Percentiles rank a stretch among this genome's conserved stretches.
These are phyloP conservation scores for Vigna angularis DNA, from an alignment of 306 rosid genomes.

Conservation along the genomic window DNA sequence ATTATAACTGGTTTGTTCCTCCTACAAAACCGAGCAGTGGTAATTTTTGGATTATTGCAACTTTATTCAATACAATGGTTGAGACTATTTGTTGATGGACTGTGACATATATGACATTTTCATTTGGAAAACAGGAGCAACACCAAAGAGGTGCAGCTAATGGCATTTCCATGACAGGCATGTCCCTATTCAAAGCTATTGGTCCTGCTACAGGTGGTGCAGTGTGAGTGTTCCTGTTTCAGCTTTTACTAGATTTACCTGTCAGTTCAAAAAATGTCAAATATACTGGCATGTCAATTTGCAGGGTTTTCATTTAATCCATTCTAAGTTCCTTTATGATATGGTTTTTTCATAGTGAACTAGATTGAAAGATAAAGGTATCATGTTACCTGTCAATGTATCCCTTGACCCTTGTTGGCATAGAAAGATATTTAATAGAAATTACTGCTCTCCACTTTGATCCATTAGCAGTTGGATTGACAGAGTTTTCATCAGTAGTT, in stretches of 20 bases:
- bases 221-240: conserved; percentile 57
- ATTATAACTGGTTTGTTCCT: conserved; percentile 61
- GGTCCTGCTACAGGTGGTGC: conserved; percentile 95
- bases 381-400: not conserved
- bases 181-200: conserved; percentile 85
- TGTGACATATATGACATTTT: conserved; percentile 31
- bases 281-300: not conserved
- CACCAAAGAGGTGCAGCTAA: conserved; percentile 91
- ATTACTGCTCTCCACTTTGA: not conserved
- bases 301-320: not conserved
- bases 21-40: conserved; percentile 87
- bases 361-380: not conserved
- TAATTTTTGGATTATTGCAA: conserved; percentile 43
- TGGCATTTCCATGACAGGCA: conserved; percentile 81
- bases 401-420: not conserved
- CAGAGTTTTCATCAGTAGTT: not conserved
- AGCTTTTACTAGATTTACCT: not conserved
- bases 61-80: not conserved
- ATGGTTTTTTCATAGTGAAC: not conserved
- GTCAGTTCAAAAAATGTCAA: not conserved
- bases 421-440: not conserved
- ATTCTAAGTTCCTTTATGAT: not conserved
- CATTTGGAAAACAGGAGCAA: conserved; percentile 65
- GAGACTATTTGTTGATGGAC: not conserved
- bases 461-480: not conserved